Percentiles rank a stretch among this genome's conserved stretches.
Conservation (phyloP, 495 filamentous ascomycete species). For the Mytilinidion resinicola region DNA sequence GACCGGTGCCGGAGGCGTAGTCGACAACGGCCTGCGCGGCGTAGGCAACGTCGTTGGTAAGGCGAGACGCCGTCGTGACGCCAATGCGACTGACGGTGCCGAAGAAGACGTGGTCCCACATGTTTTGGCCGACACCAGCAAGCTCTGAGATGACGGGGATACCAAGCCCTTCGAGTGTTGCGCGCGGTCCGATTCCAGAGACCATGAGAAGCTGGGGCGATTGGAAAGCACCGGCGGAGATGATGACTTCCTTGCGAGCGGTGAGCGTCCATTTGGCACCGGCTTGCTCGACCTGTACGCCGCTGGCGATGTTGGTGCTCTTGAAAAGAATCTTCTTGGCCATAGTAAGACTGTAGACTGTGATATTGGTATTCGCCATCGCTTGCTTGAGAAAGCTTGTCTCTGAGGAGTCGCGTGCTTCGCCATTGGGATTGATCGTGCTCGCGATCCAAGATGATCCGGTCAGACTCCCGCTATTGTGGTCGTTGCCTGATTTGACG, state of each 20-base stretch:
- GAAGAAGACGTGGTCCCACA: slow-evolving; percentile 41
- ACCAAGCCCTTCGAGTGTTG: slow-evolving; percentile 16
- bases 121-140: slow-evolving; percentile 49
- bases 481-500: slow-evolving; percentile 30
- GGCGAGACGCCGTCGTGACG: slow-evolving; percentile 19
- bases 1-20: slow-evolving; percentile 30
- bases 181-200: slow-evolving; percentile 29
- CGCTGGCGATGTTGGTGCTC: slow-evolving; percentile 31
- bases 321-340: slow-evolving; percentile 39
- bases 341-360: slow-evolving; percentile 31
- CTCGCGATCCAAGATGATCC: slow-evolving; percentile 31
- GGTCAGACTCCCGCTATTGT: slow-evolving; percentile 35
- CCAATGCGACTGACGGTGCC: slow-evolving; percentile 10
- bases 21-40: slow-evolving; percentile 22
- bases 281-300: slow-evolving; percentile 31
- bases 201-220: slow-evolving; percentile 35
- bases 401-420: slow-evolving; percentile 20
- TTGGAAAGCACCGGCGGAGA: slow-evolving; percentile 34
- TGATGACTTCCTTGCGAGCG: slow-evolving; percentile 35
- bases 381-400: slow-evolving; percentile 20
- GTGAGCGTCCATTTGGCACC: slow-evolving; percentile 36
- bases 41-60: slow-evolving; percentile 16
- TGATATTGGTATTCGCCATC: slow-evolving; percentile 26
- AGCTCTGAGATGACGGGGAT: slow-evolving; percentile 39
- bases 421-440: slow-evolving; percentile 28